phyloP scores from a whole-genome alignment of 176 grass and related monocot species.

The Avena insularis region DNA sequence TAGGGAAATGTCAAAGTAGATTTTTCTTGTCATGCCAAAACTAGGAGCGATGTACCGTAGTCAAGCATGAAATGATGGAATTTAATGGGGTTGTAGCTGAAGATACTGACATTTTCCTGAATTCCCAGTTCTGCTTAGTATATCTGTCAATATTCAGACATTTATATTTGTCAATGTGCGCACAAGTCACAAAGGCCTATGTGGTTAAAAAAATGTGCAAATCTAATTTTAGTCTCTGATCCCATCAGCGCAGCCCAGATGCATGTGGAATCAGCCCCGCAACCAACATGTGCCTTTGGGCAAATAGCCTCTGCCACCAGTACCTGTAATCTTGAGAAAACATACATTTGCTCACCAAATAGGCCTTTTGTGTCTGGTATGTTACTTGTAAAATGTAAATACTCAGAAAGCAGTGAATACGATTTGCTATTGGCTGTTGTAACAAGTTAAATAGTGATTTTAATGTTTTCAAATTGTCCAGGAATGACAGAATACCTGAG shows the following conservation, averaged over 20 bases:
- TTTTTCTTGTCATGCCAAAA: conserved; percentile 2
- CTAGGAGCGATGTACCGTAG: background rate
- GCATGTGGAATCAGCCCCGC: background rate
- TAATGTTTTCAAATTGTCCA: conserved; percentile 10
- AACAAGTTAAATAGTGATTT: background rate
- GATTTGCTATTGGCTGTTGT: background rate
- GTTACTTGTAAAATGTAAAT: conserved; percentile 13
- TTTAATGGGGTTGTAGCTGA: conserved; percentile 16
- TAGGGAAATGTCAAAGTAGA: background rate
- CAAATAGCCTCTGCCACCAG: background rate
- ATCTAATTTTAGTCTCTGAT: background rate
- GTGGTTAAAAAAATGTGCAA: conserved; percentile 3
- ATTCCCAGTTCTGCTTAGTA: conserved; percentile 23
- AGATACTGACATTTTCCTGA: background rate
- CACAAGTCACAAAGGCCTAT: conserved; percentile 2
- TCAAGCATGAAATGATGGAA: no score
- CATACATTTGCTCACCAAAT: conserved; percentile 3
- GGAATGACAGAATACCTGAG: background rate
- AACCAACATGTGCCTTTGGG: background rate
- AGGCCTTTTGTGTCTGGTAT: background rate
- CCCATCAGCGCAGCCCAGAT: background rate
- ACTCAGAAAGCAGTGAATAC: background rate
- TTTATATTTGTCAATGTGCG: background rate
- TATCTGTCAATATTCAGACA: background rate
- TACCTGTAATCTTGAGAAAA: background rate